Base-by-base conservation (phyloP, 2,329 filamentous ascomycete genomes). In the Penicillium polonicum region DNA sequence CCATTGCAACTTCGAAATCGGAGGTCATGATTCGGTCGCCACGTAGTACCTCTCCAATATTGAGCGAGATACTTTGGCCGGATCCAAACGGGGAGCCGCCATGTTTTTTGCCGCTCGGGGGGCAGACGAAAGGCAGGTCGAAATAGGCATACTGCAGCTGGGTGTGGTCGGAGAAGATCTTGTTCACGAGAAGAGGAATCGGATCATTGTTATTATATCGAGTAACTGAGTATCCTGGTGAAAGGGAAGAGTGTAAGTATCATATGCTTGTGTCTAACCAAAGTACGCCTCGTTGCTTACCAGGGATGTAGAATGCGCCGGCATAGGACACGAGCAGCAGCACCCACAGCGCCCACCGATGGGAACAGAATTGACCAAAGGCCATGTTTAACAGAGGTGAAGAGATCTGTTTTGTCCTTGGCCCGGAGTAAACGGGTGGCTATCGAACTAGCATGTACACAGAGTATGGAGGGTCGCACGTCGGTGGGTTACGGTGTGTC, bases 131-230 rank as follows among this genome's bases (percentile, higher is more conserved):
- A 8, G 91, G 91, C 1, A 95, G 85, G 67, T 94, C 89, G 72
- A 88, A 90, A 78, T 93, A 96, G 65, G 91, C 91, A 83, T 92
- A 95, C 74, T 95, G 91, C n/a, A 96, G 80, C 72, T 94, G 88
- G 8, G 90, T 94, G 68, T 90, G 87, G 76, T 95, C 91, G 55
- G 91, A 95, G 75, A 92, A 95, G 67, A 92, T 87, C 74, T 96
- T 96, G 79, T 96, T 96, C 63, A 94, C 89, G 55, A 93, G 86
- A n/a, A 96, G 81, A 1, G 91, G 91, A 39, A 96, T 88, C 12
- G 85, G 80, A 66, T 95, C 89, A 72, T 85, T 84, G 62, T 92
- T 85, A 64, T 82, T 82, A 72, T 95, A 95, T 69, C 85, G 91
- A 70, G 87, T 89, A 70, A 92, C 86, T 6, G 91, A 95, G 82